Percentiles rank a stretch among this genome's conserved stretches.
Conservation (phyloP, 495 filamentous ascomycete species). For the Penicillium turbatum region DNA sequence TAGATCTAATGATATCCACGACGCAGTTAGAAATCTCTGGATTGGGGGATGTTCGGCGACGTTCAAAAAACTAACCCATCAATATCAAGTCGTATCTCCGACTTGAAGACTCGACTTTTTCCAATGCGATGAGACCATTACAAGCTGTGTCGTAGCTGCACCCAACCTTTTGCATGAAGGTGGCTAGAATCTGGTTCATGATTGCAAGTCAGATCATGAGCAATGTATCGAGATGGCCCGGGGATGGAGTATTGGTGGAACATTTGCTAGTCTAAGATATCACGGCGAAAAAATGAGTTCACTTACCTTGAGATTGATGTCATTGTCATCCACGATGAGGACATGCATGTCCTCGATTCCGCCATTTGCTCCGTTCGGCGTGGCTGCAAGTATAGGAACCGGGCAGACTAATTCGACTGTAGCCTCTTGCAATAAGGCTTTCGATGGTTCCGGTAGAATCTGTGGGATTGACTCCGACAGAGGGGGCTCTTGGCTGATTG, state of each 20-base stretch:
- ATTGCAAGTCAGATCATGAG: not conserved
- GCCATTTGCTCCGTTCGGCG: not conserved
- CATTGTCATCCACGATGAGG: conserved; percentile 39
- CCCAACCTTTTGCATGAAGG: conserved; percentile 42
- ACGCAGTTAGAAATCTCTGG: not conserved
- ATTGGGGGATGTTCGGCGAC: not conserved
- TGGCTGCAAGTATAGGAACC: not conserved
- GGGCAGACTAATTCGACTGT: not conserved
- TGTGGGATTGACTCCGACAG: not conserved
- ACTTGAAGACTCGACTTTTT: conserved; percentile 33
- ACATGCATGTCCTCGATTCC: conserved; percentile 10
- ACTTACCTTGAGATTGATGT: conserved; percentile 30
- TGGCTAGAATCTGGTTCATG: conserved; percentile 16
- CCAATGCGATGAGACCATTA: conserved; percentile 53
- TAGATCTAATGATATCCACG: not conserved
- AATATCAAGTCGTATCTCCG: conserved; percentile 44
- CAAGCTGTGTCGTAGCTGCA: conserved; percentile 45
- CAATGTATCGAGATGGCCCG: not conserved
- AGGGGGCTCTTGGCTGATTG: too few relatives aligned
- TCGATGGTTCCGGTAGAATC: not conserved
- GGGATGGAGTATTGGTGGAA: too few relatives aligned
- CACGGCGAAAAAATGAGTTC: not conserved
- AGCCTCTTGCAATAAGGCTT: not conserved
- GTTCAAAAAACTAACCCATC: conserved; percentile 27
- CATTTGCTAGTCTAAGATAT: too few relatives aligned